phyloP scores from a whole-genome alignment of 1,284 basidiomycete species.

The Taiwanofungus camphoratus region DNA sequence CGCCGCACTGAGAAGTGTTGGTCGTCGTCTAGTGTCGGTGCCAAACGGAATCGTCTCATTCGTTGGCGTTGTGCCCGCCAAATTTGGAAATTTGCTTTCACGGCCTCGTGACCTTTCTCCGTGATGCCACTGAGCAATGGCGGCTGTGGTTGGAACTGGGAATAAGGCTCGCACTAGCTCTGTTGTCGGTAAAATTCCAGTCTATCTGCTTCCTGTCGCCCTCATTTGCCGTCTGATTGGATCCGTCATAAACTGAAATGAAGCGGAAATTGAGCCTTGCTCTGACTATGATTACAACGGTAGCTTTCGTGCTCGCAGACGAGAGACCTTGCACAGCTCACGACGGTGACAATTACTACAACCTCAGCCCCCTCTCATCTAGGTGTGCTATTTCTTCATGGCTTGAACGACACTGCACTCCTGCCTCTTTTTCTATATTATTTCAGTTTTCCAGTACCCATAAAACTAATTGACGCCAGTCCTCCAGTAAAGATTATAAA shows the following conservation, averaged over 20 bases:
- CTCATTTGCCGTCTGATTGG: too few relatives aligned
- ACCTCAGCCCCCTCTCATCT: constrained; percentile 52
- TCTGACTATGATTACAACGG: too few relatives aligned
- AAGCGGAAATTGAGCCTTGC: constrained; percentile 3
- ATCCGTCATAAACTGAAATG: constrained; percentile 1
- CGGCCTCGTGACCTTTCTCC: constrained; percentile 17
- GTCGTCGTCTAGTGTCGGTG: constrained; percentile 29
- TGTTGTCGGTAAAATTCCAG: too few relatives aligned
- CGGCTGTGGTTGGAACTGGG: too few relatives aligned
- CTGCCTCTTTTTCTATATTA: background rate
- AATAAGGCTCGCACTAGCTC: too few relatives aligned
- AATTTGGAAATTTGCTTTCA: constrained; percentile 20
- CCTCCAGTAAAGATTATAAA: constrained; percentile 55
- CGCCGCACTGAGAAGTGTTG: constrained; percentile 18
- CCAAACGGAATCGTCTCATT: constrained; percentile 29
- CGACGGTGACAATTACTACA: constrained; percentile 48
- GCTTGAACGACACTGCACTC: background rate
- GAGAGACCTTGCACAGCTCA: constrained; percentile 35
- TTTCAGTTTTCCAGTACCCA: background rate
- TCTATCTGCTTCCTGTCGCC: background rate
- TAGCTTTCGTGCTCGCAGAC: constrained; percentile 17
- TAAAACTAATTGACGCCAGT: constrained; percentile 19
- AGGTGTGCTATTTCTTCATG: constrained; percentile 31
- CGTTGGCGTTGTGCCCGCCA: constrained; percentile 18
- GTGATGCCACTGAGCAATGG: background rate